Conservation (phyloP, 106 monocot genomes). For the Allium cepa region DNA sequence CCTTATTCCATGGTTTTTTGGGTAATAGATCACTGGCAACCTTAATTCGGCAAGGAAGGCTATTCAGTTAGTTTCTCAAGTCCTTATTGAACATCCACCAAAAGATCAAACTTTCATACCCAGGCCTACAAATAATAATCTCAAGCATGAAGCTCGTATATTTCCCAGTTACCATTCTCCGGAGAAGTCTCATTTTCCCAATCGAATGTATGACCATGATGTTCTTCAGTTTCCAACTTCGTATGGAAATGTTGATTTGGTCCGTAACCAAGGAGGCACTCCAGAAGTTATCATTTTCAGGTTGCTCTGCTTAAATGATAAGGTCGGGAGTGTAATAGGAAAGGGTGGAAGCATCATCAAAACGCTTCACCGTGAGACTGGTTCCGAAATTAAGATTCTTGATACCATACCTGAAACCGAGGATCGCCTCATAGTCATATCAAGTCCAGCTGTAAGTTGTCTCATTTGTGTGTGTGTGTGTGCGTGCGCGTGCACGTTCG, state of each 20-base stretch:
- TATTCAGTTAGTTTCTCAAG: slow-evolving; percentile 59
- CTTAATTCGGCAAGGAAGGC: slow-evolving; percentile 46
- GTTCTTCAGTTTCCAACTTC: slow-evolving; percentile 39
- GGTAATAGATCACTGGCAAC: slow-evolving; percentile 26
- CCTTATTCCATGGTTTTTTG: not conserved
- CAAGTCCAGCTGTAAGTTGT: slow-evolving; percentile 74
- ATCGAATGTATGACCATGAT: slow-evolving; percentile 43
- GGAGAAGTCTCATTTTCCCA: slow-evolving; percentile 35
- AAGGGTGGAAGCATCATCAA: slow-evolving; percentile 74
- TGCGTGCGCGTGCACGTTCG: too few species aligned
- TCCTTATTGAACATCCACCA: slow-evolving; percentile 66
- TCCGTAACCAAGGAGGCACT: slow-evolving; percentile 18
- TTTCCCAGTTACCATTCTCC: slow-evolving; percentile 25
- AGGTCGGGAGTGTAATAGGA: slow-evolving; percentile 85
- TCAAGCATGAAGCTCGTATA: slow-evolving; percentile 33
- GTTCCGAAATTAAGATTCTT: slow-evolving; percentile 72
- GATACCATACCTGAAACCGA: slow-evolving; percentile 55
- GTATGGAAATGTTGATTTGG: slow-evolving; percentile 23
- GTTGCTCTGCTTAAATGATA: slow-evolving; percentile 71
- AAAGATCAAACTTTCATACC: slow-evolving; percentile 30
- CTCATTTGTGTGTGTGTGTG: not conserved
- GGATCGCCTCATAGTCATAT: slow-evolving; percentile 72
- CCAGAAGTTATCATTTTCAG: slow-evolving; percentile 53
- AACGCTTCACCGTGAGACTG: slow-evolving; percentile 70
- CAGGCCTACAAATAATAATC: slow-evolving; percentile 23